Conservation (phyloP, 2,329 filamentous ascomycete species). For the Penicillium rolfsii region DNA sequence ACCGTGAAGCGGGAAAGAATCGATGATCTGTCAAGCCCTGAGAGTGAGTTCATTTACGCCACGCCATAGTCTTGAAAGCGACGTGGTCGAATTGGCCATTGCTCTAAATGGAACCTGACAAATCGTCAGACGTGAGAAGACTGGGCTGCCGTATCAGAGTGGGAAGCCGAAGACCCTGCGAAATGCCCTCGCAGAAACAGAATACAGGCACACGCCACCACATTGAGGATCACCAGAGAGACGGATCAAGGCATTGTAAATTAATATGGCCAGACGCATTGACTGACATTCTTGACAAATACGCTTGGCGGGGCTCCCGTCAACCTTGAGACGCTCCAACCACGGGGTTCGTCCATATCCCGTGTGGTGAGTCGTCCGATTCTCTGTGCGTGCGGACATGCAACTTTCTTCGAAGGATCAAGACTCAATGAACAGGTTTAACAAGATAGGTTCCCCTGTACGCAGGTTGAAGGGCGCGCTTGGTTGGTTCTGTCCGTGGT, state of each 20-base stretch:
- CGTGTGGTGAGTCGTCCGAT: background rate
- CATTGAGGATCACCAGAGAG: background rate
- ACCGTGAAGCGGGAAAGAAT: background rate
- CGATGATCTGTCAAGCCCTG: background rate
- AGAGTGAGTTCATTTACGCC: no score
- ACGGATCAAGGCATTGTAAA: background rate
- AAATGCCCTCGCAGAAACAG: background rate
- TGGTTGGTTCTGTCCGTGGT: background rate
- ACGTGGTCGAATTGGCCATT: background rate
- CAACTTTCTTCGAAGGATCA: background rate
- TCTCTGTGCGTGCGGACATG: background rate
- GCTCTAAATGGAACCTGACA: background rate
- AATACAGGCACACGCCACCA: background rate
- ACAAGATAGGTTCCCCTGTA: background rate
- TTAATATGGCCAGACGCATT: background rate
- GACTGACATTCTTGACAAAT: background rate
- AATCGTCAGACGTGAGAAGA: background rate
- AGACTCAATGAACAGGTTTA: background rate
- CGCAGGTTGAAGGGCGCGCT: background rate
- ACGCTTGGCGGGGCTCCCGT: background rate
- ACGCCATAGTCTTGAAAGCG: background rate
- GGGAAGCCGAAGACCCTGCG: background rate
- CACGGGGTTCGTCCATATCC: background rate
- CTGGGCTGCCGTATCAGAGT: background rate
- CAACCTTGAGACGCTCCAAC: background rate